Conservation (phyloP, 805 yeast species). For the Ogataea parapolymorpha region DNA sequence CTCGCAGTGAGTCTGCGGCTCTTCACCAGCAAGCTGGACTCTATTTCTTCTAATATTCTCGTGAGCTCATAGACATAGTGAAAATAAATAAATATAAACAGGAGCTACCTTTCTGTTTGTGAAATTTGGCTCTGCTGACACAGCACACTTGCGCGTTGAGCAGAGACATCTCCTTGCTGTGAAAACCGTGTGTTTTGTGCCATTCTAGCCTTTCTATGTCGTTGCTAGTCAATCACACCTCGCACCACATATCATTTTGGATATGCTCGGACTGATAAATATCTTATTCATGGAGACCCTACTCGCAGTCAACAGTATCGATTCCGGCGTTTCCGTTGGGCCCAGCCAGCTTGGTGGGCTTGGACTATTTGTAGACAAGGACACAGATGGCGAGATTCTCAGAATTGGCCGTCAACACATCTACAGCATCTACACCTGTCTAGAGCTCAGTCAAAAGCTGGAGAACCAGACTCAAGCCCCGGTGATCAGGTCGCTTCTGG, state of each 20-base stretch:
- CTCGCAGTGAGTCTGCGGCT: conserved; percentile 57
- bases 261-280: too few relatives aligned
- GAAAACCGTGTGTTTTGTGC: too few relatives aligned
- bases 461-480: conserved; percentile 13
- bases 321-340: conserved; percentile 14
- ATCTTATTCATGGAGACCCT: not conserved
- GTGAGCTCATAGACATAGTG: conserved; percentile 33
- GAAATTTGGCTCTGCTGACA: too few relatives aligned
- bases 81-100: too few relatives aligned
- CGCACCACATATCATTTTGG: too few relatives aligned
- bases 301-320: not conserved
- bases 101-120: too few relatives aligned
- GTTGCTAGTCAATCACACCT: too few relatives aligned
- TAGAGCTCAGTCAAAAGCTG: conserved; percentile 15
- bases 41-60: conserved; percentile 71
- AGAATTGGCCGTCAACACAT: conserved; percentile 36
- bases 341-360: conserved; percentile 32
- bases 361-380: conserved; percentile 30
- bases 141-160: too few relatives aligned
- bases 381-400: conserved; percentile 32
- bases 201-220: too few relatives aligned
- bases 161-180: too few relatives aligned
- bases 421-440: conserved; percentile 33
- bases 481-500: conserved; percentile 20
- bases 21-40: conserved; percentile 67